A percentile compares a stretch with the other conserved stretches of the same genome.
phyloP scores from a whole-genome alignment of 305 asterid species.

The Plantago coronopus region DNA sequence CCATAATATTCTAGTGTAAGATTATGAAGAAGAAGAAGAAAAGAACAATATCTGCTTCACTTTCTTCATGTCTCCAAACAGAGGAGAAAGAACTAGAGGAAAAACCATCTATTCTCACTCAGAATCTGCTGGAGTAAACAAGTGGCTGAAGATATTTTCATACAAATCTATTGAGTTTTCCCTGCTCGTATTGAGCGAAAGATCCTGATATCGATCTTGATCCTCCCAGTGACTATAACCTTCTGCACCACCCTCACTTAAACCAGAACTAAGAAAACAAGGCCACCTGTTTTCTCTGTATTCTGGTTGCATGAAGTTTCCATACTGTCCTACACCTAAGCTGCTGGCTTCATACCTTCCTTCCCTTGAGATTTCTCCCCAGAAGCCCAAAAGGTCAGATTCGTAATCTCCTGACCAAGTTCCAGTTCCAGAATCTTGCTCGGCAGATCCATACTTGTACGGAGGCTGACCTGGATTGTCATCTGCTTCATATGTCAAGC shows the following conservation, averaged over 20 bases:
- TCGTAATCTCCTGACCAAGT: conserved; percentile 28
- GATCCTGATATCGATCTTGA: conserved; percentile 4
- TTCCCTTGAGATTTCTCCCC: conserved; percentile 16
- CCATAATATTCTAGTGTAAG: background rate
- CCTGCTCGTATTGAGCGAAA: conserved; percentile 4
- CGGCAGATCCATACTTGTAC: background rate
- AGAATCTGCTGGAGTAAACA: background rate
- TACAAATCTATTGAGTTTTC: conserved; percentile 29
- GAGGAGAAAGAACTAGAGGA: background rate
- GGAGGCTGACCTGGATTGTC: background rate
- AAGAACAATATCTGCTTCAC: background rate
- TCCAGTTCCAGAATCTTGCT: conserved; percentile 11
- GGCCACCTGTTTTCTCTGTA: conserved; percentile 13
- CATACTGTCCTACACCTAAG: too few relatives aligned
- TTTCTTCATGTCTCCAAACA: background rate
- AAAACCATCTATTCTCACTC: background rate
- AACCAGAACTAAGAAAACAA: background rate
- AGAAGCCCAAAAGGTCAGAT: conserved; percentile 21
- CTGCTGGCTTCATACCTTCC: background rate
- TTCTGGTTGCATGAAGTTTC: too few relatives aligned
- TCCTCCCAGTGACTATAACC: background rate
- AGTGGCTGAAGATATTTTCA: conserved; percentile 31
- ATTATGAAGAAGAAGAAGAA: background rate
- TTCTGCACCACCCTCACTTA: background rate
- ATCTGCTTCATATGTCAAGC: conserved; percentile 16